These are phyloP conservation scores for Psophocarpus tetragonolobus DNA, from an alignment of 306 rosid species.

Conservation along the genomic window DNA sequence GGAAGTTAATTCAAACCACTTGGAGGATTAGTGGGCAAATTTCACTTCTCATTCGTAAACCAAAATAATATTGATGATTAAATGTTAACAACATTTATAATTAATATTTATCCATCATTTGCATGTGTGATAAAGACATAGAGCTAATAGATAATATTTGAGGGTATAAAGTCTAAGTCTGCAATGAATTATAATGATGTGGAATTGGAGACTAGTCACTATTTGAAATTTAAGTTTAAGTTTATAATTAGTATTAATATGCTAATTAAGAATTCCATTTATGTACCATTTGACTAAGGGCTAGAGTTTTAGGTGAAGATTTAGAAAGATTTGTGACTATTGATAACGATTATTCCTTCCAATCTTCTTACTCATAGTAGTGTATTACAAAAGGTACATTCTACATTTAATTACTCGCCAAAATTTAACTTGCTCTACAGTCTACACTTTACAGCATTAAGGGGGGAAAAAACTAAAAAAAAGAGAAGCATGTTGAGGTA, in stretches of 20 bases:
- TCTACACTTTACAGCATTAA: background rate
- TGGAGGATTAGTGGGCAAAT: background rate
- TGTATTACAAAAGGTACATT: background rate
- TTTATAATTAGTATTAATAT: constrained; percentile 22
- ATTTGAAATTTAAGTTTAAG: constrained; percentile 13
- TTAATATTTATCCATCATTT: background rate
- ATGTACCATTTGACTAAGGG: constrained; percentile 33
- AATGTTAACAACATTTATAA: background rate
- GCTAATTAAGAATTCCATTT: background rate
- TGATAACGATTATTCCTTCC: constrained; percentile 27
- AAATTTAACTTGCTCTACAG: background rate
- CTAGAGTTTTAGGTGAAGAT: constrained; percentile 47
- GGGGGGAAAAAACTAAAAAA: background rate
- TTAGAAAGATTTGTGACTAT: constrained; percentile 47
- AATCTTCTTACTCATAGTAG: background rate
- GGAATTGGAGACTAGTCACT: constrained; percentile 22
- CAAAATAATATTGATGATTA: background rate
- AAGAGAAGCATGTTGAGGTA: background rate
- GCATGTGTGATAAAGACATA: background rate
- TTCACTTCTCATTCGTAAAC: background rate
- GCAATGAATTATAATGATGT: constrained; percentile 15
- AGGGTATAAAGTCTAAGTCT: background rate
- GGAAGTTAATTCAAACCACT: constrained; percentile 27
- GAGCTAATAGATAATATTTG: constrained; percentile 6
- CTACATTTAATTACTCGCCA: background rate